Conservation (phyloP, 2,329 filamentous ascomycete species). For the Sporothrix luriei region DNA sequence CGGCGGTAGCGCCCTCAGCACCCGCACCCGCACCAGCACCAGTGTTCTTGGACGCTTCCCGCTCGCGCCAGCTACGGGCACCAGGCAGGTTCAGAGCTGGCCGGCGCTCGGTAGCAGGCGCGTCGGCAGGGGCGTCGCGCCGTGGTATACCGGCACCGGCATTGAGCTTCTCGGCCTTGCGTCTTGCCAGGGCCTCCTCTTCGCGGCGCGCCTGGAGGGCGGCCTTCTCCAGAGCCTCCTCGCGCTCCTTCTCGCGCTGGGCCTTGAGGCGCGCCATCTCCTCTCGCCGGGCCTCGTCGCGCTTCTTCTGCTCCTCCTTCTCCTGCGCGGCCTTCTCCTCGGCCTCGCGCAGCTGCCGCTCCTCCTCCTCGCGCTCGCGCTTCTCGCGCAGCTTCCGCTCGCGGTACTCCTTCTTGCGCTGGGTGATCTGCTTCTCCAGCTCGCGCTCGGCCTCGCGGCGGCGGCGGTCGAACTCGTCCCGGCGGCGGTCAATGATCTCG, state of each 20-base stretch:
- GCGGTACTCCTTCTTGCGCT: conserved; percentile 83
- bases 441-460: conserved; percentile 90
- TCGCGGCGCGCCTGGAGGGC: conserved; percentile 78
- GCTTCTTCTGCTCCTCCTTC: conserved; percentile 79
- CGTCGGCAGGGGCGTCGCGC: conserved; percentile 20
- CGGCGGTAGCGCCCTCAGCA: conserved; percentile 31
- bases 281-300: conserved; percentile 77
- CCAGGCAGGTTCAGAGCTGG: conserved; percentile 64
- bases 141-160: conserved; percentile 15
- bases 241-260: conserved; percentile 65
- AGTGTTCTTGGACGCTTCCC: conserved; percentile 59
- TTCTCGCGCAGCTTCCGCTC: conserved; percentile 82
- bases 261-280: conserved; percentile 69
- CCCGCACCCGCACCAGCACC: conserved; percentile 39
- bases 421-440: conserved; percentile 85
- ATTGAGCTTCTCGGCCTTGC: conserved; percentile 63
- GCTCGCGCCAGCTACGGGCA: conserved; percentile 69
- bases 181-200: conserved; percentile 81
- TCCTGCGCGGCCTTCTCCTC: conserved; percentile 80
- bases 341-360: conserved; percentile 76
- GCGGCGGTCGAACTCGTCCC: conserved; percentile 94
- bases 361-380: conserved; percentile 80
- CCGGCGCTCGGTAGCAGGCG: conserved; percentile 56
- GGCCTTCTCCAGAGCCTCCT: conserved; percentile 67
- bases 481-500: conserved; percentile 80